A percentile compares a stretch with the other conserved stretches of the same genome.
These are phyloP conservation scores for Tarenaya hassleriana DNA, from an alignment of 345 rosid species.

Conservation along the genomic window DNA sequence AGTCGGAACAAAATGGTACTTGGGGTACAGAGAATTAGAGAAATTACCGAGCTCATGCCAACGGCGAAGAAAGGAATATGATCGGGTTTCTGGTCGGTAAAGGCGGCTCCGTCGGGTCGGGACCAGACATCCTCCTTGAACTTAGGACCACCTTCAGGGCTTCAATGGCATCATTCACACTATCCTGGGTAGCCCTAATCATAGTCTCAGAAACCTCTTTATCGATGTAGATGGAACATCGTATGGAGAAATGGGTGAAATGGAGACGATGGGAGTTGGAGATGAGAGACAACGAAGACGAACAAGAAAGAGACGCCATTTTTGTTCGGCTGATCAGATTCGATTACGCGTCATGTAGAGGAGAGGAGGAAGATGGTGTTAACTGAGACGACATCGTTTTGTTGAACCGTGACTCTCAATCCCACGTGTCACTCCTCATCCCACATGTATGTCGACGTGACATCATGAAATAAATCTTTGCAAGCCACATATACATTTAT, in stretches of 20 bases:
- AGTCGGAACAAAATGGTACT: constrained; percentile 92
- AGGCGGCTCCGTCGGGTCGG: constrained; percentile 76
- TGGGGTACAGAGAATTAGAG: constrained; percentile 20
- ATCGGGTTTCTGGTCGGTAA: constrained; percentile 65
- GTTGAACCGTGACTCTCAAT: too few species aligned
- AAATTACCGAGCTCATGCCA: constrained; percentile 81
- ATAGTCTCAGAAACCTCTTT: constrained; percentile 62
- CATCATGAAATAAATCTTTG: too few species aligned
- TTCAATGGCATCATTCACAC: constrained; percentile 68
- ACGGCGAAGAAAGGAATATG: constrained; percentile 92
- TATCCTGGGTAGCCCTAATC: constrained; percentile 80
- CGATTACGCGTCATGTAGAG: too few species aligned
- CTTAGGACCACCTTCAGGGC: constrained; percentile 54
- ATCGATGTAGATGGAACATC: constrained; percentile 54
- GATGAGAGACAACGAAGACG: constrained; percentile 18
- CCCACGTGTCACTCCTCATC: too few species aligned
- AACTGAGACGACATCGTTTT: too few species aligned
- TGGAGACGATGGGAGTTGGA: constrained; percentile 22
- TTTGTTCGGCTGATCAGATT: not conserved
- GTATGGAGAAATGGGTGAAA: not conserved
- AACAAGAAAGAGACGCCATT: constrained; percentile 26
- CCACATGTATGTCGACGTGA: too few species aligned
- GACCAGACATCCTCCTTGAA: constrained; percentile 99
- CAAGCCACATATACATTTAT: too few species aligned
- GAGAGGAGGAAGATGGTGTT: too few species aligned